A percentile compares a stretch with the other conserved stretches of the same genome.
phyloP scores from a whole-genome alignment of 345 rosid species.

The Leavenworthia alabamica region DNA sequence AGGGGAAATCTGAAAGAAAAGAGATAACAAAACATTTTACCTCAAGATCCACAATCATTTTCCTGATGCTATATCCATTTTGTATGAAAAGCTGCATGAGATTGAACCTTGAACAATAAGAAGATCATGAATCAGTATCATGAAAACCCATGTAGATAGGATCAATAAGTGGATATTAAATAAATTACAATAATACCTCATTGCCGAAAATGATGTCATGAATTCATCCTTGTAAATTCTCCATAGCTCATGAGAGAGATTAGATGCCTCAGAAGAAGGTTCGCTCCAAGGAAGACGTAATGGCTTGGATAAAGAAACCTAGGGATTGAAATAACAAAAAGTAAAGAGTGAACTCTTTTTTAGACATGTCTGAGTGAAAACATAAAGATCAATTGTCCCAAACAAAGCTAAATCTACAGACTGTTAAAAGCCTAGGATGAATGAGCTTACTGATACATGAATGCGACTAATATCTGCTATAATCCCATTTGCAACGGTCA shows the following conservation, averaged over 20 bases:
- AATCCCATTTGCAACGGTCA: slow-evolving; percentile 64
- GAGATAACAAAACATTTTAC: slow-evolving; percentile 39
- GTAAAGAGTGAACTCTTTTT: slow-evolving; percentile 8
- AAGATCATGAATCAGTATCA: slow-evolving; percentile 3
- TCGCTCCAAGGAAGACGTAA: slow-evolving; percentile 67
- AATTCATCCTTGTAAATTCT: slow-evolving; percentile 76
- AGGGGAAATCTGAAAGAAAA: background rate
- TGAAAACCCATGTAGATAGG: slow-evolving; percentile 2
- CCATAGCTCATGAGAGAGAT: slow-evolving; percentile 63
- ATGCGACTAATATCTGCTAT: slow-evolving; percentile 56
- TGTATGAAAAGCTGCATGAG: slow-evolving; percentile 72
- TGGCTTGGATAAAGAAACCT: slow-evolving; percentile 81
- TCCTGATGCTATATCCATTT: slow-evolving; percentile 57
- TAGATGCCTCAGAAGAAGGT: slow-evolving; percentile 39
- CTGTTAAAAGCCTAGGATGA: background rate
- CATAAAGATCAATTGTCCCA: background rate
- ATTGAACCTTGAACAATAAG: slow-evolving; percentile 62
- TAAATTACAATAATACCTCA: slow-evolving; percentile 52
- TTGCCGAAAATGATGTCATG: slow-evolving; percentile 70
- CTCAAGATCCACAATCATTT: slow-evolving; percentile 85
- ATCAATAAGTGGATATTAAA: slow-evolving; percentile 5
- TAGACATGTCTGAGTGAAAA: slow-evolving; percentile 15
- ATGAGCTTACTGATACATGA: slow-evolving; percentile 77
- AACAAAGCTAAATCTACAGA: slow-evolving; percentile 3
- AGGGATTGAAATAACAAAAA: slow-evolving; percentile 22